phyloP scores from a whole-genome alignment of 2,329 filamentous ascomycete genomes.

The Aquanectria penicillioides region DNA sequence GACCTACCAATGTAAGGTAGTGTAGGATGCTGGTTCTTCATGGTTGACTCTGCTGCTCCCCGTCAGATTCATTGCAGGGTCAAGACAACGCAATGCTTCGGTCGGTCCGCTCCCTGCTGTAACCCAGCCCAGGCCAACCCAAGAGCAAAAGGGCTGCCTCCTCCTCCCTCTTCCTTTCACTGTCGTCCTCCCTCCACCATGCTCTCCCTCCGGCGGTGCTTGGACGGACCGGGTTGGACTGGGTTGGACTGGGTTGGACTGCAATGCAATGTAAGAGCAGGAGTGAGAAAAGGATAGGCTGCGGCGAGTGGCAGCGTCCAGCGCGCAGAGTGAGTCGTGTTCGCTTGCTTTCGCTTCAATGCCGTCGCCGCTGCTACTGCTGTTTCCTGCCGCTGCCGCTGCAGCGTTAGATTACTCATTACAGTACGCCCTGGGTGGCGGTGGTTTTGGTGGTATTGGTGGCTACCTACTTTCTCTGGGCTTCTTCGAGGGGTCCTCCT shows the following conservation, averaged over 20 bases:
- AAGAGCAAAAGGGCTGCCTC: background rate
- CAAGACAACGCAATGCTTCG: constrained; percentile 16
- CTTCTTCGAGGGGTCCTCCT: background rate
- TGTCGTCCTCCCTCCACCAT: background rate
- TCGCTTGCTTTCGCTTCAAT: background rate
- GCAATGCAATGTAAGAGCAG: constrained; percentile 8
- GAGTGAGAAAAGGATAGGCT: background rate
- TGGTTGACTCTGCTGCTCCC: background rate
- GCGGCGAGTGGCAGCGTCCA: too few relatives aligned
- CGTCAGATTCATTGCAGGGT: constrained; percentile 12
- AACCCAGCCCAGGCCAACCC: constrained; percentile 8
- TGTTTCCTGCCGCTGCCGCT: constrained; percentile 31
- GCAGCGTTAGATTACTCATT: constrained; percentile 21
- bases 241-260: background rate
- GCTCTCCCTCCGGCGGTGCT: background rate
- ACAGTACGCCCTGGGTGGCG: constrained; percentile 24
- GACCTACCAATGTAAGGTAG: background rate
- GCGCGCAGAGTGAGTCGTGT: constrained; percentile 6
- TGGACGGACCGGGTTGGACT: too few relatives aligned
- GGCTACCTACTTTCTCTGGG: constrained; percentile 27
- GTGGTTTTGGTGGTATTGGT: constrained; percentile 21
- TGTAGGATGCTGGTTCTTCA: background rate
- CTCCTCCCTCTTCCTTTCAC: too few relatives aligned
- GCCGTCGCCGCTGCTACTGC: constrained; percentile 5
- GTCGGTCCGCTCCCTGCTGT: constrained; percentile 9